phyloP scores from a whole-genome alignment of 2,329 filamentous ascomycete genomes.

The Pseudohalonectria lignicola region DNA sequence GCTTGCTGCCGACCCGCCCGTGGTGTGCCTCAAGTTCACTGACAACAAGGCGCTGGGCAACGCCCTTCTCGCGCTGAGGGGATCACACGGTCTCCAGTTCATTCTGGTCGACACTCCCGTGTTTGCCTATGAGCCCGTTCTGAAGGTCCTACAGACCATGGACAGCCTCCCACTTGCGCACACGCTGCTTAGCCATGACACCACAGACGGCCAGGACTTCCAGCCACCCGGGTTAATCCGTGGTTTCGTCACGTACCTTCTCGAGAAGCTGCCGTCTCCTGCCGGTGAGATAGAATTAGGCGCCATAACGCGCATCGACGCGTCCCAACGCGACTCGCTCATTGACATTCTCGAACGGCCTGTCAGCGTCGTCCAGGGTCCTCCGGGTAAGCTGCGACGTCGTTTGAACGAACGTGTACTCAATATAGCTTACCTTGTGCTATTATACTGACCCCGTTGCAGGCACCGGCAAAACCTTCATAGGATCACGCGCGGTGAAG shows the following conservation, averaged over 20 bases:
- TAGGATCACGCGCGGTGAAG: conserved; percentile 53
- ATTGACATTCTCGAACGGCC: conserved; percentile 37
- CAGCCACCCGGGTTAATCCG: not conserved
- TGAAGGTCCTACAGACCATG: conserved; percentile 46
- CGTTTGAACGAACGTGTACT: no score
- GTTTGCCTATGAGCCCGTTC: conserved; percentile 59
- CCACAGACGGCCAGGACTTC: no score
- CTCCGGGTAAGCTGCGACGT: conserved; percentile 41
- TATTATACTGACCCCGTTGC: no score
- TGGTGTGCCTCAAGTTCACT: conserved; percentile 39
- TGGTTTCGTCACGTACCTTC: not conserved
- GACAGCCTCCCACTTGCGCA: conserved; percentile 43
- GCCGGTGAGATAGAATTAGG: no score
- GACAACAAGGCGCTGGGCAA: conserved; percentile 32
- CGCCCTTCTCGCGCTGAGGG: conserved; percentile 31
- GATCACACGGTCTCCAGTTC: conserved; percentile 26
- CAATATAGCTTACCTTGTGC: no score
- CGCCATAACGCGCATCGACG: not conserved
- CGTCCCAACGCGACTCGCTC: conserved; percentile 46
- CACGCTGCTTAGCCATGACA: no score
- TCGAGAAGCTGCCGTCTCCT: not conserved
- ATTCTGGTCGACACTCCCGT: conserved; percentile 52
- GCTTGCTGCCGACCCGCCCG: conserved; percentile 30
- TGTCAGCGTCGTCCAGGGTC: conserved; percentile 58
- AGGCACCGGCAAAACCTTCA: conserved; percentile 68